Evolutionary conservation across 2,329 filamentous ascomycete genomes (phyloP), one percentile per base, ranked within the genome.

Genomic region (Fusarium buharicum): DNA sequence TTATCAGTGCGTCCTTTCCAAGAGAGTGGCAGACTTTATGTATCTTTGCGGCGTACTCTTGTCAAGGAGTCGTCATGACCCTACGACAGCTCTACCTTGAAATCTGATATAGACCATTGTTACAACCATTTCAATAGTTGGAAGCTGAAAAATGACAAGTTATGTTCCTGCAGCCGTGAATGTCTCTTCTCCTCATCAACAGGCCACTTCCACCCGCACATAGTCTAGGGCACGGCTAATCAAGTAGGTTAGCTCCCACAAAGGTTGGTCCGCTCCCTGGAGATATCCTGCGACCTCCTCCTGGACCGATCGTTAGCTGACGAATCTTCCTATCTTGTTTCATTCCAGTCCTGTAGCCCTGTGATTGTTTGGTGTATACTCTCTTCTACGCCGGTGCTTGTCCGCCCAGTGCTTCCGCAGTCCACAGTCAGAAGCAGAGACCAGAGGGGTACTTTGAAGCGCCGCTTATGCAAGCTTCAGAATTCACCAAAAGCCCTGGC

Each of bases 401-500:
- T 34, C 40, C 50, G 44, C 53, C 49, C 61, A 56, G 57, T 59
- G 37, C 61, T 53, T 28, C 67, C 62, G 62, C 56, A 46, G 39
- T 47, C 52, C 39, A 51, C 39, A 22, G 59, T 56, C 36, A 55
- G 50, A 55, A 62, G 52, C 48, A 56, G 45, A 46, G 49, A 38
- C 48, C 20, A 41, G 28, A 47, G 45, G 36, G 48, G 39, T 13
- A 43, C 18, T 43, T 38, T 33, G 55, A 64, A 66, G 66, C 59
- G 68, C 64, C 67, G 69, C 70, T 72, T 69, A 73, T 74, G 72
- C 72, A 71, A 47, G 58, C 60, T 71, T 54, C 61, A 69, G 46
- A 61, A 63, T 66, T 52, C 58, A 67, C 68, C 40, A 65, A 44
- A 24, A 59, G 59, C 55, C 52, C 59, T 53, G 59, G 59, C 56